Evolutionary conservation across 768 basidiomycete species (phyloP).

Genomic region (Auricularia sp.): DNA sequence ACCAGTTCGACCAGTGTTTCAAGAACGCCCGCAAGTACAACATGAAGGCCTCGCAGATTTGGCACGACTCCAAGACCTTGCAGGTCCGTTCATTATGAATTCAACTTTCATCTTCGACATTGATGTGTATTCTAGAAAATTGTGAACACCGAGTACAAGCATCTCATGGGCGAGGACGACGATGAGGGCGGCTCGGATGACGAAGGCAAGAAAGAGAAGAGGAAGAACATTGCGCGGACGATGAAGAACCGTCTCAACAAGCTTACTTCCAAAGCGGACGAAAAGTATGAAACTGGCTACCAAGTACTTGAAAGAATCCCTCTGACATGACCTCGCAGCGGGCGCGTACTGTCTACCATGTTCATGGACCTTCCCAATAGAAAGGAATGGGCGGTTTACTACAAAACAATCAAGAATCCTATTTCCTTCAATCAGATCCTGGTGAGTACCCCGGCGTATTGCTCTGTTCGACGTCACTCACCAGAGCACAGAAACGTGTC

Average conservation of each 20-base stretch:
- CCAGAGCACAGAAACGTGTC: conserved; percentile 53
- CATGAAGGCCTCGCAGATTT: conserved; percentile 67
- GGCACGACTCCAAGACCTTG: conserved; percentile 71
- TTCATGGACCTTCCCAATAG: conserved; percentile 81
- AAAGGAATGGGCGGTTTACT: conserved; percentile 72
- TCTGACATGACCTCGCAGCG: conserved; percentile 31
- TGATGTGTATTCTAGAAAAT: conserved; percentile 32
- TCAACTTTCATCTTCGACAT: neutral
- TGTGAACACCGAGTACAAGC: conserved; percentile 35
- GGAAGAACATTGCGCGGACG: conserved; percentile 56
- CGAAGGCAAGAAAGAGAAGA: conserved; percentile 36
- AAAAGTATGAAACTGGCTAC: conserved; percentile 35
- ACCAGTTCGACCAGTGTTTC: conserved; percentile 70
- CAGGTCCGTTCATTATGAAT: conserved; percentile 43
- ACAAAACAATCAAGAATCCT: conserved; percentile 68
- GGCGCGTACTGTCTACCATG: conserved; percentile 54
- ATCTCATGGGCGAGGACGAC: conserved; percentile 34
- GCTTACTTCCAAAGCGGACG: conserved; percentile 61
- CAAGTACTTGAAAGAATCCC: neutral
- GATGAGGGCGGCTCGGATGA: conserved; percentile 34
- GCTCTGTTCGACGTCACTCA: neutral
- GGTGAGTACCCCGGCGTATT: conserved; percentile 34
- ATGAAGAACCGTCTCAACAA: conserved; percentile 65
- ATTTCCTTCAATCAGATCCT: conserved; percentile 70
- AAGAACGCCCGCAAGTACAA: conserved; percentile 78